Evolutionary conservation across 805 yeast genomes (phyloP).

Genomic region (Nakazawaea holstii): DNA sequence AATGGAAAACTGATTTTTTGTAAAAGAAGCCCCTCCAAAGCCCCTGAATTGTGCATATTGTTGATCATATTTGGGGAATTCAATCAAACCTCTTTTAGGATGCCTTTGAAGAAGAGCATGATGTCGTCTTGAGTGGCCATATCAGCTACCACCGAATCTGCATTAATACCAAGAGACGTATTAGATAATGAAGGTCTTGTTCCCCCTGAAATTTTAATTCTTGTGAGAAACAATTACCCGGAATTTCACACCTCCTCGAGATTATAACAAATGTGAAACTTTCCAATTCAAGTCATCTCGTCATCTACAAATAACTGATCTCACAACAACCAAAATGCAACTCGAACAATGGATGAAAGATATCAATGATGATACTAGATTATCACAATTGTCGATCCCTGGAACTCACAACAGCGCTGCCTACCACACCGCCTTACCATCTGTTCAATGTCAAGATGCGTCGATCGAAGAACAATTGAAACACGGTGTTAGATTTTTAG

Average conservation of each 20-base stretch:
- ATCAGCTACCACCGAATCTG: no score
- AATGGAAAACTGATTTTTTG: no score
- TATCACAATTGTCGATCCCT: conserved; percentile 59
- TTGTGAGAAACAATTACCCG: conserved; percentile 1
- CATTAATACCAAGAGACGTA: no score
- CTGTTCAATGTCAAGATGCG: conserved; percentile 71
- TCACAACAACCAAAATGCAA: neutral
- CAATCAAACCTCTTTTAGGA: no score
- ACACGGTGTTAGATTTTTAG: conserved; percentile 73
- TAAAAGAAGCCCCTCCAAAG: neutral
- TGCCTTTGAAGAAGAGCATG: no score
- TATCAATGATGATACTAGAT: conserved; percentile 41
- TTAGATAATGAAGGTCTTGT: neutral
- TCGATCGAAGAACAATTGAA: conserved; percentile 55
- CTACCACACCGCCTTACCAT: conserved; percentile 62
- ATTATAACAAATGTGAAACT: neutral
- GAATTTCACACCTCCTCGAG: neutral
- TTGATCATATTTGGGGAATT: neutral
- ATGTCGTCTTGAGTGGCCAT: no score
- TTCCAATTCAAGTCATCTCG: no score
- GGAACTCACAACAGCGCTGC: conserved; percentile 89
- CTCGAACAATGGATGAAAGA: conserved; percentile 44
- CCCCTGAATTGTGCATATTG: neutral
- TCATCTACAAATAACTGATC: no score
- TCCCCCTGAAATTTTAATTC: neutral